phyloP scores from a whole-genome alignment of 176 grass and related monocot genomes.

The Saccharum officinarum region DNA sequence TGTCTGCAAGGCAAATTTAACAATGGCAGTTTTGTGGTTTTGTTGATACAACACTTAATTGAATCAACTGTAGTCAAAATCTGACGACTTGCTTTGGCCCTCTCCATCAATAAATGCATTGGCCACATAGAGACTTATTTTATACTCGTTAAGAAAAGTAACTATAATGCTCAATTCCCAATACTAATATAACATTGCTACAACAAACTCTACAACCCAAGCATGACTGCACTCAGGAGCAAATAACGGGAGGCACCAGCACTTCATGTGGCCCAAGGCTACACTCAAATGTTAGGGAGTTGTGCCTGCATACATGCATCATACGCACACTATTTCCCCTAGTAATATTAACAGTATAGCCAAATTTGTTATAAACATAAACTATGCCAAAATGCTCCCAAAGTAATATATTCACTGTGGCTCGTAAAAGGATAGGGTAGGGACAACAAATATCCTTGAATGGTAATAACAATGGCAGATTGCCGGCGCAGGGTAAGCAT shows the following conservation, averaged over 20 bases:
- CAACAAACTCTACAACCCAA: neutral
- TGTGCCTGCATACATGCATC: neutral
- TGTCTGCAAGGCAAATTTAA: slow-evolving; percentile 17
- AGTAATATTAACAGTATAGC: neutral
- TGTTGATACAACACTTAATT: slow-evolving; percentile 9
- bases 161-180: neutral
- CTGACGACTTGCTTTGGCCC: neutral
- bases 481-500: neutral
- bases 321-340: neutral
- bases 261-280: neutral
- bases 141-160: neutral
- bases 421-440: neutral
- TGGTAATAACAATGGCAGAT: neutral
- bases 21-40: neutral
- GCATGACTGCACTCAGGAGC: neutral
- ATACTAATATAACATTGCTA: neutral
- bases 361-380: neutral
- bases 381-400: neutral
- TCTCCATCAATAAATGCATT: neutral
- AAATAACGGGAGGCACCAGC: neutral
- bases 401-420: neutral
- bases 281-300: neutral
- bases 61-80: neutral
- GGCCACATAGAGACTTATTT: neutral
- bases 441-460: neutral